Conservation (phyloP, 2,329 filamentous ascomycete species). For the Aspergillus oerlinghausenensis region DNA sequence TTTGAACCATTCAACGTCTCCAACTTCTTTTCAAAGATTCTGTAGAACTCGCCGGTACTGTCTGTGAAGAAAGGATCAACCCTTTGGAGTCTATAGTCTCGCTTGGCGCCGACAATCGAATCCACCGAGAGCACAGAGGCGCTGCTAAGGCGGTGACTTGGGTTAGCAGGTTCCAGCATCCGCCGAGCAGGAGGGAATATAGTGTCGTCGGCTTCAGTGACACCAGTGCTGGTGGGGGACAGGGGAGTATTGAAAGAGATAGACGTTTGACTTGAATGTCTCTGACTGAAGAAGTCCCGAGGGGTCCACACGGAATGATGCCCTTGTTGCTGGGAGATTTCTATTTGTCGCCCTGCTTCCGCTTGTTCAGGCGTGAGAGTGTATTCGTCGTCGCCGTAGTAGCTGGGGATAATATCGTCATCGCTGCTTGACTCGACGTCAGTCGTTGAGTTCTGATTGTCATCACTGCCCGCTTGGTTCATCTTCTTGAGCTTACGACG, state of each 20-base stretch:
- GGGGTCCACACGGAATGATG: constrained; percentile 9
- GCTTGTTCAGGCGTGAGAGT: constrained; percentile 31
- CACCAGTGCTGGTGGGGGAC: constrained; percentile 26
- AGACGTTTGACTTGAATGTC: constrained; percentile 28
- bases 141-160: constrained; percentile 34
- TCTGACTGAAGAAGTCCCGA: constrained; percentile 14
- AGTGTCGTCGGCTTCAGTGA: constrained; percentile 29
- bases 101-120: constrained; percentile 56
- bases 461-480: constrained; percentile 25
- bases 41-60: constrained; percentile 57
- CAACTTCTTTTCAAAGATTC: constrained; percentile 54
- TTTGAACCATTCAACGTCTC: constrained; percentile 53
- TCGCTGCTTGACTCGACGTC: constrained; percentile 35
- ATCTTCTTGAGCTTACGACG: constrained; percentile 24
- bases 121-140: constrained; percentile 52
- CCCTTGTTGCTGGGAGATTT: constrained; percentile 16
- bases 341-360: constrained; percentile 26
- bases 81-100: constrained; percentile 60
- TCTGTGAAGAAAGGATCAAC: constrained; percentile 66
- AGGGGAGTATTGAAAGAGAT: constrained; percentile 12
- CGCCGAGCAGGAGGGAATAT: constrained; percentile 26
- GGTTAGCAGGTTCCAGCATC: constrained; percentile 19
- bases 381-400: constrained; percentile 39
- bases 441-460: constrained; percentile 24
- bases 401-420: constrained; percentile 33